A percentile compares a stretch with the other conserved stretches of the same genome.
These are phyloP conservation scores for Starmera pachycereana DNA, from an alignment of 805 yeast species.

Conservation along the genomic window DNA sequence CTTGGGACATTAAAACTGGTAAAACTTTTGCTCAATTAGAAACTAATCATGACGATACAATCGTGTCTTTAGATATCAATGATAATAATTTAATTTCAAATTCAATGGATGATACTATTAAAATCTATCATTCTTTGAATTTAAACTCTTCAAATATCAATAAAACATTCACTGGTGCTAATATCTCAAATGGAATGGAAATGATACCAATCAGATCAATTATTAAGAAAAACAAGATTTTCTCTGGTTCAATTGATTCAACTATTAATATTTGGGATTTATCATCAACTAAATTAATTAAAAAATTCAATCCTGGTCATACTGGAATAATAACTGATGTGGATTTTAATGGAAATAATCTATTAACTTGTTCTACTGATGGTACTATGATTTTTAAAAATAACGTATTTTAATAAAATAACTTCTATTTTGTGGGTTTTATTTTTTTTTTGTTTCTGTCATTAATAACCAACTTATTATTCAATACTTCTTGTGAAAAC, in stretches of 20 bases:
- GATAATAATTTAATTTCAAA: constrained; percentile 37
- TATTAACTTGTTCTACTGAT: constrained; percentile 45
- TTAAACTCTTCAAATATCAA: constrained; percentile 28
- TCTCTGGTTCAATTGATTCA: constrained; percentile 56
- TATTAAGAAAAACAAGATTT: constrained; percentile 29
- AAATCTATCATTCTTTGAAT: constrained; percentile 40
- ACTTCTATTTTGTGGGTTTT: neutral
- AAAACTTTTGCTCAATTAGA: constrained; percentile 35
- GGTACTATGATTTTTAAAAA: constrained; percentile 41
- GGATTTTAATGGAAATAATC: constrained; percentile 33
- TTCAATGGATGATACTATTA: constrained; percentile 46
- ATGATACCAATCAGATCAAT: constrained; percentile 39
- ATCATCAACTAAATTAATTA: constrained; percentile 33
- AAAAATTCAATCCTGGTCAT: constrained; percentile 46
- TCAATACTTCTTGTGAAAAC: constrained; percentile 12
- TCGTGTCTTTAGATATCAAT: constrained; percentile 45
- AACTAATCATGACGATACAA: constrained; percentile 35
- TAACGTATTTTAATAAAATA: neutral
- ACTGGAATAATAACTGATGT: constrained; percentile 51
- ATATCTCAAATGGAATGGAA: constrained; percentile 38
- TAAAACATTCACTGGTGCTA: constrained; percentile 45
- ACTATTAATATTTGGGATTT: constrained; percentile 53
- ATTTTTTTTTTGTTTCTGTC: constrained; percentile 1
- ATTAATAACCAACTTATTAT: neutral
- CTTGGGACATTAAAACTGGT: constrained; percentile 45